These are phyloP conservation scores for Butyriboletus loyo DNA, from an alignment of 768 basidiomycete species.

Conservation along the genomic window DNA sequence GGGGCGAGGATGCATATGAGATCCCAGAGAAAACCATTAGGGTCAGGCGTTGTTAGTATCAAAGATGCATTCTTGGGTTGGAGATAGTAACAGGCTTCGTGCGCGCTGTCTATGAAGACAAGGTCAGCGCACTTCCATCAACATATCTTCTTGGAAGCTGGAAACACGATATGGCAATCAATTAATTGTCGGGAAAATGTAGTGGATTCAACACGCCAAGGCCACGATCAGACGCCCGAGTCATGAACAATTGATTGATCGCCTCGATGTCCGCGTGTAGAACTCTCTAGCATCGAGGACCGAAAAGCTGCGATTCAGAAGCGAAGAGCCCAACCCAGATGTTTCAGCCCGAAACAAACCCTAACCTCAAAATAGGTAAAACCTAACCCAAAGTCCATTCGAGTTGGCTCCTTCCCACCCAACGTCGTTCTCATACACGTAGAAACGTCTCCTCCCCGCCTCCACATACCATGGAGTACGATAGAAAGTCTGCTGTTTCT, in stretches of 20 bases:
- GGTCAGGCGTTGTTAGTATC: background rate
- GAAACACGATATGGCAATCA: background rate
- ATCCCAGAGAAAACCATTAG: background rate
- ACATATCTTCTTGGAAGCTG: background rate
- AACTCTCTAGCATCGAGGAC: background rate
- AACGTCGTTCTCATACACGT: background rate
- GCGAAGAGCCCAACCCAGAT: no score
- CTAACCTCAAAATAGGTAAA: conserved; percentile 21
- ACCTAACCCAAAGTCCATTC: background rate
- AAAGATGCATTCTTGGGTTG: background rate
- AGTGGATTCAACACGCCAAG: background rate
- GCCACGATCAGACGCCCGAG: background rate
- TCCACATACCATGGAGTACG: conserved; percentile 56
- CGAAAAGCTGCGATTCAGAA: background rate
- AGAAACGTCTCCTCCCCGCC: conserved; percentile 1
- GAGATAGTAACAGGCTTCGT: background rate
- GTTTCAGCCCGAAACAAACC: conserved; percentile 16
- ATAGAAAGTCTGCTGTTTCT: conserved; percentile 75
- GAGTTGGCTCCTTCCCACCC: conserved; percentile 11
- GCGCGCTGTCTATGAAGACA: background rate
- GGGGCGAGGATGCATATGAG: no score
- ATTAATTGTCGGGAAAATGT: background rate
- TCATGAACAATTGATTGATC: background rate
- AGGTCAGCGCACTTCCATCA: background rate
- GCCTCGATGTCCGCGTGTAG: background rate